Conservation (phyloP, 1,139 yeast species). For the Suhomyces maxii region DNA sequence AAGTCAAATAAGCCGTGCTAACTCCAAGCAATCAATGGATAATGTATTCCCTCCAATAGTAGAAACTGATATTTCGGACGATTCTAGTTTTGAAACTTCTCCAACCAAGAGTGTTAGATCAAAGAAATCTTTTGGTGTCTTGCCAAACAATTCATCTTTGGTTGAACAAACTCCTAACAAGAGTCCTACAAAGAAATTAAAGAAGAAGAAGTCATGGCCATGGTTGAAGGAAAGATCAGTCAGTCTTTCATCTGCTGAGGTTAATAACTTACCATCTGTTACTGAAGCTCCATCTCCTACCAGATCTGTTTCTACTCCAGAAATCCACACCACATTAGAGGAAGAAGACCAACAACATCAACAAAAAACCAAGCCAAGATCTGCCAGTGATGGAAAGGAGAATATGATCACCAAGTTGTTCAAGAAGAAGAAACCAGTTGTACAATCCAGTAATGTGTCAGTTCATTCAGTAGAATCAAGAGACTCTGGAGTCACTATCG, state of each 20-base stretch:
- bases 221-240: constrained; percentile 42
- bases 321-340: constrained; percentile 14
- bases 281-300: constrained; percentile 21
- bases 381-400: constrained; percentile 28
- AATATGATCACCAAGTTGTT: constrained; percentile 46
- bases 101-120: constrained; percentile 18
- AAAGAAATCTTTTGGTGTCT: constrained; percentile 28
- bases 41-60: constrained; percentile 9
- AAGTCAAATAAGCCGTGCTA: constrained; percentile 1
- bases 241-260: constrained; percentile 30
- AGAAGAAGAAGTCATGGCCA: constrained; percentile 42
- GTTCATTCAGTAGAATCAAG: constrained; percentile 10
- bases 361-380: constrained; percentile 7
- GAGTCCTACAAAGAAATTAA: constrained; percentile 23
- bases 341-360: constrained; percentile 10
- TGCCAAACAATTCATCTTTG: constrained; percentile 13
- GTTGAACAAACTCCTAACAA: constrained; percentile 8
- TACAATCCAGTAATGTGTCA: constrained; percentile 2
- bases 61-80: constrained; percentile 13
- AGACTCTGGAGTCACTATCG: constrained; percentile 28
- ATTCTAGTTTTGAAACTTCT: constrained; percentile 18
- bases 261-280: constrained; percentile 22
- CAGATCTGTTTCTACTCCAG: constrained; percentile 42
- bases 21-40: constrained; percentile 8
- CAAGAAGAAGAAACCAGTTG: constrained; percentile 37